Percentiles rank a stretch among this genome's conserved stretches.
Evolutionary conservation across 805 yeast genomes (phyloP).

Genomic region (Maudiozyma bulderi): DNA sequence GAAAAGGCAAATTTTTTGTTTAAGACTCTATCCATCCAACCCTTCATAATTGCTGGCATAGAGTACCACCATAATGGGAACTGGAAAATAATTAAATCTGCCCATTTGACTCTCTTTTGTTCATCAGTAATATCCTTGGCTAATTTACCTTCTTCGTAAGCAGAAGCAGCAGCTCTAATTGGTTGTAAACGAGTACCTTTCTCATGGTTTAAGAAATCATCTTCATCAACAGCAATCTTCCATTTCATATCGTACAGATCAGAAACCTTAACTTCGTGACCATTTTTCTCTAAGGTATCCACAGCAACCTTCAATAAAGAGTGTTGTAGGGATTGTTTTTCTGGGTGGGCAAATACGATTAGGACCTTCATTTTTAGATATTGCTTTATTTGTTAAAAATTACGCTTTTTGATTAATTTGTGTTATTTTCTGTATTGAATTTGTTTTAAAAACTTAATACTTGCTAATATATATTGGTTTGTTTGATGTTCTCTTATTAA

Average conservation of each 20-base stretch:
- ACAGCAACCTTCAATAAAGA: conserved; percentile 13
- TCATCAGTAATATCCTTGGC: conserved; percentile 22
- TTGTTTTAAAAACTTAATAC: not conserved
- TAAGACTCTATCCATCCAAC: conserved; percentile 25
- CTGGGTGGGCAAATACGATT: conserved; percentile 25
- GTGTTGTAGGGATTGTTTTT: conserved; percentile 16
- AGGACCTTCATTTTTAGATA: conserved; percentile 13
- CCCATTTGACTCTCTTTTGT: conserved; percentile 24
- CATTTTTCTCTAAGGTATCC: conserved; percentile 12
- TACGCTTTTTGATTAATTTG: not conserved
- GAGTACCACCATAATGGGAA: conserved; percentile 28
- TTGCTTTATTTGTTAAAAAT: not conserved
- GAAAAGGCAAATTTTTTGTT: conserved; percentile 19
- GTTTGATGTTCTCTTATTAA: not conserved
- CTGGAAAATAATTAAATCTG: conserved; percentile 20
- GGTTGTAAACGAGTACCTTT: conserved; percentile 9
- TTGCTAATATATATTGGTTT: too few species aligned
- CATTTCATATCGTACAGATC: conserved; percentile 20
- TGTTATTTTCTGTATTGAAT: not conserved
- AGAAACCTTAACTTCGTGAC: conserved; percentile 21
- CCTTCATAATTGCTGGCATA: conserved; percentile 26
- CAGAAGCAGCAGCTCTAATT: conserved; percentile 13
- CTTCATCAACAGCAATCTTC: conserved; percentile 13
- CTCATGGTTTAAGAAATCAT: conserved; percentile 14
- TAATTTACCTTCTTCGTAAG: conserved; percentile 7